Conservation (phyloP, 208 protist species). For the Wallacemonas collosoma region DNA sequence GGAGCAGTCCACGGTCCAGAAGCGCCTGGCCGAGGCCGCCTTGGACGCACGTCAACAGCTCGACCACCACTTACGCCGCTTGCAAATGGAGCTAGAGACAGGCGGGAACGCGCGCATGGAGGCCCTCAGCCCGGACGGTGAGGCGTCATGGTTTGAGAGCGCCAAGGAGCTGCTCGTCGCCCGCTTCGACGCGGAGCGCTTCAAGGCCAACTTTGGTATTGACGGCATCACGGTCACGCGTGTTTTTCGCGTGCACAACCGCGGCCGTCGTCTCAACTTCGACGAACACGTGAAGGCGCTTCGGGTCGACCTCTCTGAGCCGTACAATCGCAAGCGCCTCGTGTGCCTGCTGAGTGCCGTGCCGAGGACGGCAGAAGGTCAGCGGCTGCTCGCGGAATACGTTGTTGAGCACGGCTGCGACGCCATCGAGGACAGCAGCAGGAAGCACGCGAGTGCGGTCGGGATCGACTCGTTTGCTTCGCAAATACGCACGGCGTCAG, state of each 20-base stretch:
- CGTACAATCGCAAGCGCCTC: conserved; percentile 55
- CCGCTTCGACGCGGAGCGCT: conserved; percentile 67
- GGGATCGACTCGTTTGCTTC: not conserved
- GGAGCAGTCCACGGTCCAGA: conserved; percentile 49
- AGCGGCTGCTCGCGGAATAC: conserved; percentile 54
- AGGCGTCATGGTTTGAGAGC: conserved; percentile 68
- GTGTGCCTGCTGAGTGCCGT: conserved; percentile 85
- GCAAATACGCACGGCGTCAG: conserved; percentile 24
- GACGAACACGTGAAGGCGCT: conserved; percentile 74
- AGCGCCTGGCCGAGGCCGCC: conserved; percentile 38
- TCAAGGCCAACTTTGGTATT: conserved; percentile 55
- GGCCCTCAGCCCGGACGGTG: conserved; percentile 36
- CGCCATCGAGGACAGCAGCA: conserved; percentile 15
- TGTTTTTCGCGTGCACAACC: conserved; percentile 84
- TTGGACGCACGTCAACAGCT: conserved; percentile 30
- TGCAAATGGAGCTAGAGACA: conserved; percentile 86
- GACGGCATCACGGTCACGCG: conserved; percentile 58
- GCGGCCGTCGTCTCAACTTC: conserved; percentile 80
- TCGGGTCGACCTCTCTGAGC: conserved; percentile 76
- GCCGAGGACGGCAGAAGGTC: conserved; percentile 28
- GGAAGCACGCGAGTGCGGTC: not conserved
- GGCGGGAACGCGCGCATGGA: conserved; percentile 92
- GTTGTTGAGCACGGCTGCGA: conserved; percentile 37
- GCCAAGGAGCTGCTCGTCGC: conserved; percentile 62
- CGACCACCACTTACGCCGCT: conserved; percentile 39